Percentiles rank a stretch among this genome's conserved stretches.
Evolutionary conservation across 345 rosid genomes (phyloP).

Genomic region (sweet orange (Citrus sinensis)): DNA sequence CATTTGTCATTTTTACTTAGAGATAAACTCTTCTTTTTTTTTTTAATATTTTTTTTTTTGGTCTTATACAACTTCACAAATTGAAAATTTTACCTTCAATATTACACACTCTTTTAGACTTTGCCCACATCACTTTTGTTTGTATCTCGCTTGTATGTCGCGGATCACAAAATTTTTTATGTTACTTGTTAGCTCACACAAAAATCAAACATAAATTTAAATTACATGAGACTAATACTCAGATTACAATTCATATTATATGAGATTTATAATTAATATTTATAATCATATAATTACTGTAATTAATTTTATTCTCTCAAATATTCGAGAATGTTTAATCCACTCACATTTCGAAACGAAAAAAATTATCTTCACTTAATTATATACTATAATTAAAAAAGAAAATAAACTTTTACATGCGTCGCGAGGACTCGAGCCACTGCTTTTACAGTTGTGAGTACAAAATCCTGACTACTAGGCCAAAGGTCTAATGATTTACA

Average conservation of each 20-base stretch:
- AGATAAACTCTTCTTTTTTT: no score
- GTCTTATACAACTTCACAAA: neutral
- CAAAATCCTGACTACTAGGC: fast-evolving
- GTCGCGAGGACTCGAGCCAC: fast-evolving
- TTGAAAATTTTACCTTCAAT: neutral
- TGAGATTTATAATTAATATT: no score
- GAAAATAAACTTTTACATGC: fast-evolving
- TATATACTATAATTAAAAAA: no score
- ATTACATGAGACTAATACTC: no score
- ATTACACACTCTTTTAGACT: neutral
- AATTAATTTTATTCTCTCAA: fast-evolving
- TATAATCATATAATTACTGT: fast-evolving
- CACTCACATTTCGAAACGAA: no score
- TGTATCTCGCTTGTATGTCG: neutral
- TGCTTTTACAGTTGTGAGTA: fast-evolving
- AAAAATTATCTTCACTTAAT: no score
- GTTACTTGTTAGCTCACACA: no score
- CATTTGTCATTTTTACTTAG: neutral
- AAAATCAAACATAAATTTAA: no score
- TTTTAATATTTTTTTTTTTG: no score
- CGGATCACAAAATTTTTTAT: neutral
- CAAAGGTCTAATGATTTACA: no score
- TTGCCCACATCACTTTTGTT: neutral
- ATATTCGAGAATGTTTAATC: no score
- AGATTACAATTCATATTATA: no score